These are phyloP conservation scores for Kuraishia capsulata DNA, from an alignment of 805 yeast genomes.

Conservation along the genomic window DNA sequence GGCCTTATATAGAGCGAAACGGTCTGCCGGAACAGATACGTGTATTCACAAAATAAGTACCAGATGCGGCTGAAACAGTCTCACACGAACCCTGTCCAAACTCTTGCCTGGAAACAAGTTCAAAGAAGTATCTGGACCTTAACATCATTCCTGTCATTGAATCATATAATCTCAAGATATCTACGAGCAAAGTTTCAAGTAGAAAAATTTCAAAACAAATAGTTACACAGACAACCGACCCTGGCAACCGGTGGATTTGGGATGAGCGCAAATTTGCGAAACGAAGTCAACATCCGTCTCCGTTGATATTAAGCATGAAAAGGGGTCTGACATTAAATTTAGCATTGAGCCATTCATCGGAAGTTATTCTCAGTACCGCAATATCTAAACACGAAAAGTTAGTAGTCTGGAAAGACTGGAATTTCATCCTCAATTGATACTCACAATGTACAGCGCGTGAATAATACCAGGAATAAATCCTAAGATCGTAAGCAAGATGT, in stretches of 20 bases:
- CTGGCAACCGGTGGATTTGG: no score
- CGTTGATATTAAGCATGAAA: no score
- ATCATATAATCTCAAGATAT: not conserved
- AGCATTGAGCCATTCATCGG: not conserved
- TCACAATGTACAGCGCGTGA: constrained; percentile 48
- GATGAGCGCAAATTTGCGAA: no score
- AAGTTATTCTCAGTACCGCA: not conserved
- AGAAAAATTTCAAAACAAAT: not conserved
- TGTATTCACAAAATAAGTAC: no score
- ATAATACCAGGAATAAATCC: constrained; percentile 73
- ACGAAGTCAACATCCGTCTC: no score
- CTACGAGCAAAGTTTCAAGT: not conserved
- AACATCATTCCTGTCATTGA: not conserved
- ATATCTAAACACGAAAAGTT: not conserved
- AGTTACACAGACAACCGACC: no score
- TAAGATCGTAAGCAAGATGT: constrained; percentile 56
- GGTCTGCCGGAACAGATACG: not conserved
- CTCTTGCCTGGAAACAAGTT: no score
- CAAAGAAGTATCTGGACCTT: not conserved
- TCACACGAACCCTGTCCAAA: not conserved
- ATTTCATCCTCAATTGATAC: no score
- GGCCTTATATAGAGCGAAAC: not conserved
- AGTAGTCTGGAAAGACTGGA: not conserved
- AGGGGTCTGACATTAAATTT: not conserved
- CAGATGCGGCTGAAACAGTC: no score